Evolutionary conservation across 129 eudicot genomes (phyloP).

Genomic region (Centella asiatica): DNA sequence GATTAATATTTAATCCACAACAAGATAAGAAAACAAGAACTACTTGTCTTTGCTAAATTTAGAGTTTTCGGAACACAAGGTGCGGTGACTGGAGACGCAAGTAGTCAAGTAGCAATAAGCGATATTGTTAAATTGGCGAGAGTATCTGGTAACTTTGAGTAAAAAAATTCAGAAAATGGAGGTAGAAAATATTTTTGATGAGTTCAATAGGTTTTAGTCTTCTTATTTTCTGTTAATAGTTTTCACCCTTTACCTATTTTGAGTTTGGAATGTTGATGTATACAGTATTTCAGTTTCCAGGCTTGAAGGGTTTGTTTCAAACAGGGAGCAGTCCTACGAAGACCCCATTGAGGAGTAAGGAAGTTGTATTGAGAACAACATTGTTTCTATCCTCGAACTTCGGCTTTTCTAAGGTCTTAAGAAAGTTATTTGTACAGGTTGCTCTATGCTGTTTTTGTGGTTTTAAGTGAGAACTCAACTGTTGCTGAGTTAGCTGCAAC

Average conservation of each 20-base stretch:
- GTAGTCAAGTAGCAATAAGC: no score
- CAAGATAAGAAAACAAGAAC: no score
- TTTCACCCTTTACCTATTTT: slow-evolving; percentile 8
- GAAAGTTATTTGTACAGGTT: slow-evolving; percentile 48
- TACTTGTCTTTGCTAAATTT: no score
- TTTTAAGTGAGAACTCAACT: slow-evolving; percentile 94
- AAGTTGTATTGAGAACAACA: slow-evolving; percentile 10
- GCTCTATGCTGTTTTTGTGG: slow-evolving; percentile 99
- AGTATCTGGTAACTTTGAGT: no score
- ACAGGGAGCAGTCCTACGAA: slow-evolving; percentile 97
- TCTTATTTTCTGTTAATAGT: slow-evolving; percentile 8
- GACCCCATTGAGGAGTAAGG: slow-evolving; percentile 99
- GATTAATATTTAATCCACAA: no score
- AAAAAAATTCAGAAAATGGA: no score
- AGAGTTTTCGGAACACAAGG: no score
- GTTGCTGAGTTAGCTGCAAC: slow-evolving; percentile 92
- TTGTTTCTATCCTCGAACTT: neutral
- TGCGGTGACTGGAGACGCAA: no score
- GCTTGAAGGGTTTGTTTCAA: slow-evolving; percentile 98
- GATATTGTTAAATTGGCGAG: no score
- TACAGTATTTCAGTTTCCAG: slow-evolving; percentile 67
- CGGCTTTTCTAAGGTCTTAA: no score
- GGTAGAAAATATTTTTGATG: no score
- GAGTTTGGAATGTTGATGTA: slow-evolving; percentile 23
- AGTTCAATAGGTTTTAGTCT: neutral